Base-by-base conservation (phyloP, 257 asterid genomes). In the Leonotis leonurus region DNA sequence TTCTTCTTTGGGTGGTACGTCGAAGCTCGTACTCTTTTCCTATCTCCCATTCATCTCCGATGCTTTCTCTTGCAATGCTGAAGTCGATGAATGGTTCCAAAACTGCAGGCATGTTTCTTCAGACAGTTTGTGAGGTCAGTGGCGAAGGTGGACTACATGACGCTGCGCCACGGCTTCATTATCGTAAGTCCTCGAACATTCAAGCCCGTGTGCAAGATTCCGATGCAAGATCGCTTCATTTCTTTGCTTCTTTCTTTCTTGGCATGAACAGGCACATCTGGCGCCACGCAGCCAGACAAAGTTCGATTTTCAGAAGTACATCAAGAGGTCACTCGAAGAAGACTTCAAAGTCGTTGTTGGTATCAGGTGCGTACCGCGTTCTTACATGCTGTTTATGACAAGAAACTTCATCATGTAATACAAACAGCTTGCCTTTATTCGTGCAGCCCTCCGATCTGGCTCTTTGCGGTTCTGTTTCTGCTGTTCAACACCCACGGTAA, bases 401-500 rank as follows among this genome's bases (percentile, higher is more conserved):
- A n/a, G n/a, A n/a, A n/a, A 37, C n/a, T 37, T 2, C 6, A 5
- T n/a, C 20, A 20, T 37, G 3, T 0, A 20, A 12, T 32, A 53
- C 60, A 29, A 51, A 61, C 59, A 18, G 8, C 64, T 65, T 30
- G 3, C 27, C 33, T 59, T 36, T 6, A 14, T 25, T 17, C 62
- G 9, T 60, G 44, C 89, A 81, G 91, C 70, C 91, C 91, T 48
- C 86, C 88, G 35, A 46, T 84, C 52, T 84, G 91, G 91, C 63
- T 80, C 17, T 80, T 80, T 36, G 93, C 85, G 8, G 85, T 85
- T 56, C 62, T 85, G 35, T 85, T 85, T 79, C 73, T 82, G 66
- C 71, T 85, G 62, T 74, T 78, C 60, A 85, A 82, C 72, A 85
- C 93, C 32, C 73, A 85, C n/a, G 89, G 93, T 85, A 75, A 74